Base-by-base conservation (phyloP, 2,329 filamentous ascomycete species). In the Beauveria australis region DNA sequence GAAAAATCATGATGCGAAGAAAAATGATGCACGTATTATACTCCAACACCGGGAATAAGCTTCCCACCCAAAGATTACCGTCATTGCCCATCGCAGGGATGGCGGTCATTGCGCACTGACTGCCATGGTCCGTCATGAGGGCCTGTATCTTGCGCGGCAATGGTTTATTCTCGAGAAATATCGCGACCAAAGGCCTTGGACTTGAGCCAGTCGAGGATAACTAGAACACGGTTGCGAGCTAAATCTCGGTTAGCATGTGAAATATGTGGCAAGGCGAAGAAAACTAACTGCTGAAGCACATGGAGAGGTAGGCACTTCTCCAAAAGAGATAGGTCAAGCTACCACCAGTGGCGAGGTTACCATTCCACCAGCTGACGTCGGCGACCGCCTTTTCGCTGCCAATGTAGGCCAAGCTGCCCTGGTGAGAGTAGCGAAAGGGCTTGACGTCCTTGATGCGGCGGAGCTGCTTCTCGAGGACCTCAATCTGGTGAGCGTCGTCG, bases 221-320 rank as follows among this genome's bases (percentile, higher is more conserved):
- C 94, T 56, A 99, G 84, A 68, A 97, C 85, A 73, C 94, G 88
- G 81, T 99, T 99, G 69, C 94, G 91, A 64, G 91, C 91, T 95
- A 65, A 52, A 56, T 43, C 1, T 48, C 58, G 44, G 66, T 73
- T 62, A 71, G 47, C 33, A 63, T 62, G 46, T 63, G 60, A 66
- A 43, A 66, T 64, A 22, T n/a, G 24, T 43, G 6, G 40, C 6
- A 18, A 28, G 18, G 14, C 10, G 53, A 22, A 40, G 63, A 24
- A 59, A 67, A 89, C 91, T 87, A 84, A 94, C 91, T 92, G 86
- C 92, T 97, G 77, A 99, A 99, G 85, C 93, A 97, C 94, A 99
- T 99, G 82, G 91, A 97, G 75, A 99, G 81, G 76, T 99, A 99
- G 60, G 93, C 94, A 72, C 90, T 95, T 74, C 92, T 85, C 94